phyloP scores from a whole-genome alignment of 192 early-diverging fungal species.

The Paraglomus brasilianum region DNA sequence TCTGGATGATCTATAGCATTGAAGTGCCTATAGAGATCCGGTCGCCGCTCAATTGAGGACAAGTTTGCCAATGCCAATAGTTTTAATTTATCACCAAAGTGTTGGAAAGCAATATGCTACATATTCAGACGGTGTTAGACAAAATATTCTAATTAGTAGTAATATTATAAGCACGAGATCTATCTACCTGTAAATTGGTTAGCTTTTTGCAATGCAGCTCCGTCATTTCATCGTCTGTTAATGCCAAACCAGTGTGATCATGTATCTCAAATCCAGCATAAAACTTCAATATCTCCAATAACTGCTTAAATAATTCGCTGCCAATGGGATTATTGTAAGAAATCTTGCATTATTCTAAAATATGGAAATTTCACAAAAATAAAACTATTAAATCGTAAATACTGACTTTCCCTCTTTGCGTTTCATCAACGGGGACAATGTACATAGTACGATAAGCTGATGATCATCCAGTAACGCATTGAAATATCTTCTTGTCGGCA shows the following conservation, averaged over 20 bases:
- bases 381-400: slow-evolving; percentile 5
- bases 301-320: slow-evolving; percentile 55
- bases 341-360: not conserved
- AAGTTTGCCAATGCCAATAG: slow-evolving; percentile 75
- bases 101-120: slow-evolving; percentile 65
- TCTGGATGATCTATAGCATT: slow-evolving; percentile 43
- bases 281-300: slow-evolving; percentile 66
- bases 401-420: slow-evolving; percentile 37
- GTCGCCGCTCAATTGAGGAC: slow-evolving; percentile 58
- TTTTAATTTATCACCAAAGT: slow-evolving; percentile 65
- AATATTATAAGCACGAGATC: not conserved
- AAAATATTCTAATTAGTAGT: not conserved
- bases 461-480: slow-evolving; percentile 79
- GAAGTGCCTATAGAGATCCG: slow-evolving; percentile 54
- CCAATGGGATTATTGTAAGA: not conserved
- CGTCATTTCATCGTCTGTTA: slow-evolving; percentile 65
- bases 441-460: slow-evolving; percentile 59
- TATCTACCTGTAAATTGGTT: slow-evolving; percentile 61
- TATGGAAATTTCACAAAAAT: not conserved
- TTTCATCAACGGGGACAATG: slow-evolving; percentile 47
- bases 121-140: not conserved
- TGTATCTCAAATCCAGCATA: slow-evolving; percentile 82
- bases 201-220: slow-evolving; percentile 62
- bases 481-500: slow-evolving; percentile 90
- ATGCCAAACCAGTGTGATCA: slow-evolving; percentile 73